Evolutionary conservation across 805 yeast genomes (phyloP).

Genomic region (Jamesozyma gamospora): DNA sequence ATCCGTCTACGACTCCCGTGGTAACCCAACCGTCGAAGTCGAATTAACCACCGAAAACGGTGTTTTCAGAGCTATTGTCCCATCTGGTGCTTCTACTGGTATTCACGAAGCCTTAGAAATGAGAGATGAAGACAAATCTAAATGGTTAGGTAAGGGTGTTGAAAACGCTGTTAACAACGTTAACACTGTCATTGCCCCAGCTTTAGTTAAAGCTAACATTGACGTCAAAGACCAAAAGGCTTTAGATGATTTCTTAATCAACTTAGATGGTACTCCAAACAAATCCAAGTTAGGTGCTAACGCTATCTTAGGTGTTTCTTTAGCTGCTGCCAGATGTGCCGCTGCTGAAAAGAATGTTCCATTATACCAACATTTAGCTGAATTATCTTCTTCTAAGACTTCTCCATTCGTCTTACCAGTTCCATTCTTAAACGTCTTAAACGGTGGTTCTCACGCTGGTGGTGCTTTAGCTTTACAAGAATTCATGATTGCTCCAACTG

Average conservation of each 20-base stretch:
- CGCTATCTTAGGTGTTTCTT: conserved; percentile 96
- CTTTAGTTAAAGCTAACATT: conserved; percentile 66
- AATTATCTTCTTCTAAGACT: conserved; percentile 56
- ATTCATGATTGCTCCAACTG: conserved; percentile 97
- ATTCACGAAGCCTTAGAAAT: conserved; percentile 96
- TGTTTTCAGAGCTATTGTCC: conserved; percentile 92
- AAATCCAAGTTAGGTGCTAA: conserved; percentile 97
- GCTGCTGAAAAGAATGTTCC: conserved; percentile 94
- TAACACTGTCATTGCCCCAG: conserved; percentile 91
- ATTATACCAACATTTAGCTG: conserved; percentile 84
- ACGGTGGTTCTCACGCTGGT: conserved; percentile 99
- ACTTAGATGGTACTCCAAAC: conserved; percentile 95
- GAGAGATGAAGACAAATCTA: conserved; percentile 95
- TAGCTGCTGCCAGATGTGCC: conserved; percentile 95
- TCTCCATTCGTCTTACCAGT: conserved; percentile 93
- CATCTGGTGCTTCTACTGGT: conserved; percentile 99
- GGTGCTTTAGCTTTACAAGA: conserved; percentile 98
- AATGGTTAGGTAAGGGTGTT: conserved; percentile 99
- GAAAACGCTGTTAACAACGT: conserved; percentile 93
- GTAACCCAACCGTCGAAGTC: conserved; percentile 99
- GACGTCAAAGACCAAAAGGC: conserved; percentile 82
- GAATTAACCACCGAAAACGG: conserved; percentile 91
- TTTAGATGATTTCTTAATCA: conserved; percentile 74
- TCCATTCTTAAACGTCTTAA: conserved; percentile 97
- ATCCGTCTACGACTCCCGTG: conserved; percentile 98